Base-by-base conservation (phyloP, 495 filamentous ascomycete species). In the Xanthoparmelia taractica region DNA sequence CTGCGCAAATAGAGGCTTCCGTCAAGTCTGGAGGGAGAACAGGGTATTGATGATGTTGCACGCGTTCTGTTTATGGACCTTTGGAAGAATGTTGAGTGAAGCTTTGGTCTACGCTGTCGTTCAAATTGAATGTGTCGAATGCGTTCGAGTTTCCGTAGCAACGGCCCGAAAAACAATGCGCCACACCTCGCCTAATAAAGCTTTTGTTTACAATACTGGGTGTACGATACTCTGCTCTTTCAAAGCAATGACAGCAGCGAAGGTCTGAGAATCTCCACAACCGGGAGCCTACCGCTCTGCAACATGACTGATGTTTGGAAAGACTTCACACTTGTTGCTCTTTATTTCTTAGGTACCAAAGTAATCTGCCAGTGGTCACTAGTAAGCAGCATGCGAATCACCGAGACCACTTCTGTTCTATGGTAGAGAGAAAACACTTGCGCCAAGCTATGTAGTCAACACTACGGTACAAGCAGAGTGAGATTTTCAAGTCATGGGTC, bases 31-130 rank as follows among this genome's bases (percentile, higher is more conserved):
- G 15, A 45, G 40, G 34, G 40, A 31, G n/a, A 52, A 25, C 10
- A 64, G 45, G 4, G 45, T 27, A 54, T 45, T 25, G 20, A 38
- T 41, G 20, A 23, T 36, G 43, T 58, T 43, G 45, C 27, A 41
- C 57, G 57, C 63, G 45, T 23, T 38, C 25, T 60, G 57, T 64
- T 59, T 64, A 64, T 45, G 3, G 33, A 59, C 27, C 31, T 38
- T 54, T 59, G 40, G 57, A 43, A 59, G 36, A 25, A 56, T 59
- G 59, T 52, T 15, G 13, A 29, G 11, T 13, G 25, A 25, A 52
- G 25, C 6, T 8, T 52, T 52, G 48, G 15, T 25, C 48, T 52
- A 52, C 11, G 27, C 27, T 6, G 20, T 27, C n/a, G 31, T 31
- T 12, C 29, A 8, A 31, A 18, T 0, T 17, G 4, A 12, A 29